Base-by-base conservation (phyloP, 2,329 filamentous ascomycete species). In the Stagonosporopsis rhizophila region DNA sequence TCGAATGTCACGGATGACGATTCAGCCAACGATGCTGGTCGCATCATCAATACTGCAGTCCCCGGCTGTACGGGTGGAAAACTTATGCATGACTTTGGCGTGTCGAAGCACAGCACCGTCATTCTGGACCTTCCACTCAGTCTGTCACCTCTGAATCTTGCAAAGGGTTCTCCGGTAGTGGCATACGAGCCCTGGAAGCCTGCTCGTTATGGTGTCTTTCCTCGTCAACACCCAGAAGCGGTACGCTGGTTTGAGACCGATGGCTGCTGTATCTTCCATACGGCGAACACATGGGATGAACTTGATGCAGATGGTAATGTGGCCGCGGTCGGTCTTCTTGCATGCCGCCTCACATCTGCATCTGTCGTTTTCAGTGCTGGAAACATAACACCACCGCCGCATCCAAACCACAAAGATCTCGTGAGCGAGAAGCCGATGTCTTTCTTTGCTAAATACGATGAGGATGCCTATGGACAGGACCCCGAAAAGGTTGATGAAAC, bases 81-180 rank as follows among this genome's bases (percentile, higher is more conserved):
- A 68, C 88, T 91, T 82, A 91, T 91, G 87, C 89, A 91, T 67
- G 88, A 91, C 69, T 91, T 90, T 72, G 88, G 88, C 14, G 87
- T 88, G 1, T 89, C 87, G 1, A 79, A 76, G 5, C 72, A 68
- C 5, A 82, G 89, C 64, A 89, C 87, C 0, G 76, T 90, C 34
- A 89, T 91, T 52, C 82, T 91, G 75, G 88, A 91, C 65, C 78
- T 90, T 9, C 89, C 89, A 0, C 77, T 91, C 0, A 85, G 84
- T 0, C 77, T 91, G 1, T 84, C 89, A 56, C 87, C 87, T 0
- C 68, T 85, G 37, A 89, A 89, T 55, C 77, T 87, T 25, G 67
- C 82, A 1, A 83, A 77, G 54, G 84, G 84, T 58, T 78, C 79
- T 44, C 83, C 85, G 3, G 81, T 85, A 0, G 80, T 90, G 1